Evolutionary conservation across 495 filamentous ascomycete species (phyloP).

Genomic region (Aspergillus carlsbadensis): DNA sequence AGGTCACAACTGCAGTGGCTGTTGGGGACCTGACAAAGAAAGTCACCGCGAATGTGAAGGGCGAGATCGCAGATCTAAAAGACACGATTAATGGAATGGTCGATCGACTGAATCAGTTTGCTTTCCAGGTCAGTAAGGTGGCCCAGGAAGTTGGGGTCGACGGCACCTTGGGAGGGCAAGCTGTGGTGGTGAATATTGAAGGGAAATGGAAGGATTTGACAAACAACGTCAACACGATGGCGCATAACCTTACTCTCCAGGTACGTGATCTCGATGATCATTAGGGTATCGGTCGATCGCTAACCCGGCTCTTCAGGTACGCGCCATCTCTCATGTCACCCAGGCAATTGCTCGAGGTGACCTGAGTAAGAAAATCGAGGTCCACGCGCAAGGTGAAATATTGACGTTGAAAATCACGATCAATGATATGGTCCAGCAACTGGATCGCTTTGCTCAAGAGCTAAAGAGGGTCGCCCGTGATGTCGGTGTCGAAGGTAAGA

Average conservation of each 20-base stretch:
- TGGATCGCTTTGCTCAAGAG: constrained; percentile 96
- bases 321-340: constrained; percentile 83
- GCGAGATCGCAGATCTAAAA: constrained; percentile 93
- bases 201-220: constrained; percentile 99
- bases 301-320: too few relatives aligned
- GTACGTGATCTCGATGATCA: constrained; percentile 60
- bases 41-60: constrained; percentile 92
- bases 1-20: constrained; percentile 95
- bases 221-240: constrained; percentile 87
- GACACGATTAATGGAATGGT: constrained; percentile 99
- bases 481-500: constrained; percentile 97
- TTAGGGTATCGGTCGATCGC: too few relatives aligned
- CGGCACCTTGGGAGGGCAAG: constrained; percentile 94
- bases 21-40: constrained; percentile 93
- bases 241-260: constrained; percentile 89
- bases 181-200: constrained; percentile 95
- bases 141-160: constrained; percentile 98
- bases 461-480: constrained; percentile 95
- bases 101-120: constrained; percentile 92
- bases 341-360: constrained; percentile 94
- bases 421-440: constrained; percentile 97
- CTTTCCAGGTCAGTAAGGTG: constrained; percentile 98
- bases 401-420: constrained; percentile 93
- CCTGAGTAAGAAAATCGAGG: constrained; percentile 93
- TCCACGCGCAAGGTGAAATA: constrained; percentile 94